These are phyloP conservation scores for Lasiosphaeria ovina DNA, from an alignment of 495 filamentous ascomycete genomes.

Conservation along the genomic window DNA sequence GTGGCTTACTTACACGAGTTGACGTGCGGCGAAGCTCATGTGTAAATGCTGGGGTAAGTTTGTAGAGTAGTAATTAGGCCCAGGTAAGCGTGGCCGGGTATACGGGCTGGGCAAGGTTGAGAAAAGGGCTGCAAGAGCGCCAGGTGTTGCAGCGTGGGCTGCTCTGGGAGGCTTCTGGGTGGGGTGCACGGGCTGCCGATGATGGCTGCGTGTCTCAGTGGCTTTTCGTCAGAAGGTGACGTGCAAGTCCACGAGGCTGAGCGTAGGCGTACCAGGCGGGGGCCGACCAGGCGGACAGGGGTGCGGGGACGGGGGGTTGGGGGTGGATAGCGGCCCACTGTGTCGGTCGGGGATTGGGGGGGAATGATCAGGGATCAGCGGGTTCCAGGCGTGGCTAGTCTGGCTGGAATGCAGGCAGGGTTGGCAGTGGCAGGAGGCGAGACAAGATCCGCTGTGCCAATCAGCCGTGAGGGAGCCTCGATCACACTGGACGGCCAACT, in stretches of 20 bases:
- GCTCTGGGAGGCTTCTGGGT: constrained; percentile 21
- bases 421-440: constrained; percentile 19
- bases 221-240: constrained; percentile 32
- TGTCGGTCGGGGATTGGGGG: constrained; percentile 27
- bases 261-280: constrained; percentile 31
- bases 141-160: constrained; percentile 25
- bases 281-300: constrained; percentile 33
- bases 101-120: constrained; percentile 19
- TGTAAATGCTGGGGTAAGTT: constrained; percentile 19
- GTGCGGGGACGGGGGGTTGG: constrained; percentile 11
- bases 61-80: constrained; percentile 3
- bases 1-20: constrained; percentile 19
- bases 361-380: constrained; percentile 25
- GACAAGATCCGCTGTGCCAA: constrained; percentile 8
- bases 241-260: constrained; percentile 39
- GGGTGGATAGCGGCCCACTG: constrained; percentile 24
- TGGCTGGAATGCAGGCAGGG: constrained; percentile 25
- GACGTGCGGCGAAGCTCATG: constrained; percentile 27
- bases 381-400: constrained; percentile 27
- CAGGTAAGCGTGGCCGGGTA: constrained; percentile 18
- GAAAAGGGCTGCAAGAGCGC: constrained; percentile 21
- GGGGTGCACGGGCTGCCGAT: constrained; percentile 24
- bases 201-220: constrained; percentile 35
- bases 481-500: not conserved
- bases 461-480: constrained; percentile 15